Evolutionary conservation across 1,139 yeast species (phyloP), one percentile per base, ranked within the genome.

Genomic region (Ashbya aceris): DNA sequence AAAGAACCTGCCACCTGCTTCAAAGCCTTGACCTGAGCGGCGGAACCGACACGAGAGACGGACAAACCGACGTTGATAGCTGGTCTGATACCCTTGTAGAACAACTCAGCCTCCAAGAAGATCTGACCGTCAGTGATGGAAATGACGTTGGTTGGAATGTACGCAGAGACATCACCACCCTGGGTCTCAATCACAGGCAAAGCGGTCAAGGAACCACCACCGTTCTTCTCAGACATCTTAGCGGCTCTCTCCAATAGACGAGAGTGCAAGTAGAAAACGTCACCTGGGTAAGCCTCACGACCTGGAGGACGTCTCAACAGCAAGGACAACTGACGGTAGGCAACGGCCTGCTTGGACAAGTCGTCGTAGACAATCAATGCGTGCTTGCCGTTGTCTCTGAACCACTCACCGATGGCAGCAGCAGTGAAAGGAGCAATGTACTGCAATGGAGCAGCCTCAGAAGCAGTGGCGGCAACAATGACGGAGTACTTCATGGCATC

Each of bases 31-130:
- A 91, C 97, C 80, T 91, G 98, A 67, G 98, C 98, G 66, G 98
- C 98, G 58, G 98, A 91, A 76, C 98, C 98, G 77, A 91, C 98
- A 81, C 98, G 95, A 64, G 98, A 91, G 65, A 91, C 98, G 65
- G 98, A 91, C 68, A 91, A 83, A 89, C 98, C 98, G 71, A 91
- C 97, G 73, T 91, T 91, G 67, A 91, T 91, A 66, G 98, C 97
- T 68, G 98, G 98, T 81, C 98, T 87, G 72, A 91, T 89, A 87
- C 98, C 98, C 82, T 89, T 91, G 91, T 91, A 87, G 93, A 91
- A 91, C 72, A 91, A 81, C 77, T 91, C 98, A 70, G 97, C 94
- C 78, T 87, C 96, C 79, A 87, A 81, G 93, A 87, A 86, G 69
- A 86, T 87, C 76, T 86, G 96, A 70, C 96, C 96, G 69, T 86